These are phyloP conservation scores for Nicotiana attenuata DNA, from an alignment of 257 asterid species.

Conservation along the genomic window DNA sequence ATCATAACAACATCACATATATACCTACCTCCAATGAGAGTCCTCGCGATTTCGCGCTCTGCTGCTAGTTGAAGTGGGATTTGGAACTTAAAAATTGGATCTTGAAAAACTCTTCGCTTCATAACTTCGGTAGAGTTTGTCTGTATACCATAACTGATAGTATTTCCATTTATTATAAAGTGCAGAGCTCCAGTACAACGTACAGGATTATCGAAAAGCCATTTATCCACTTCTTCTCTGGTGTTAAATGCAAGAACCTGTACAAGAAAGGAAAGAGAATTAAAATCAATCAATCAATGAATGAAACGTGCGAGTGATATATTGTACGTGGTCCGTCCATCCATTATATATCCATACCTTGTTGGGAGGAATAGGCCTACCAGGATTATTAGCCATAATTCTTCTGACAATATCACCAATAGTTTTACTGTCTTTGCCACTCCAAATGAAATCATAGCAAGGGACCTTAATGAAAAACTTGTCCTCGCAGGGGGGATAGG, in stretches of 20 bases:
- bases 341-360: constrained; percentile 33
- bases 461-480: constrained; percentile 47
- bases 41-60: constrained; percentile 81
- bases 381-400: constrained; percentile 69
- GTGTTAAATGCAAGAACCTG: constrained; percentile 63
- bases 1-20: neutral
- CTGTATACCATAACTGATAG: constrained; percentile 76
- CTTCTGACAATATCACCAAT: constrained; percentile 41
- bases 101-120: constrained; percentile 55
- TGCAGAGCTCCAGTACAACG: constrained; percentile 81
- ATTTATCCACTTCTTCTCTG: constrained; percentile 54
- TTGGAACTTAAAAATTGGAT: constrained; percentile 83
- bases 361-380: constrained; percentile 51
- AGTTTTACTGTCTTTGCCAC: constrained; percentile 60
- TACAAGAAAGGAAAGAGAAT: neutral
- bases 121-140: constrained; percentile 70
- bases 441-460: constrained; percentile 90
- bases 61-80: constrained; percentile 93
- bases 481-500: constrained; percentile 80
- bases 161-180: constrained; percentile 62
- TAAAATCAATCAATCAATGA: too few relatives aligned
- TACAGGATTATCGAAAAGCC: constrained; percentile 81
- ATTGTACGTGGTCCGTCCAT: too few relatives aligned
- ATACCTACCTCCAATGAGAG: constrained; percentile 79
- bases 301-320: too few relatives aligned